Conservation (phyloP, 1,139 yeast genomes). For the Ogataea hybrid region DNA sequence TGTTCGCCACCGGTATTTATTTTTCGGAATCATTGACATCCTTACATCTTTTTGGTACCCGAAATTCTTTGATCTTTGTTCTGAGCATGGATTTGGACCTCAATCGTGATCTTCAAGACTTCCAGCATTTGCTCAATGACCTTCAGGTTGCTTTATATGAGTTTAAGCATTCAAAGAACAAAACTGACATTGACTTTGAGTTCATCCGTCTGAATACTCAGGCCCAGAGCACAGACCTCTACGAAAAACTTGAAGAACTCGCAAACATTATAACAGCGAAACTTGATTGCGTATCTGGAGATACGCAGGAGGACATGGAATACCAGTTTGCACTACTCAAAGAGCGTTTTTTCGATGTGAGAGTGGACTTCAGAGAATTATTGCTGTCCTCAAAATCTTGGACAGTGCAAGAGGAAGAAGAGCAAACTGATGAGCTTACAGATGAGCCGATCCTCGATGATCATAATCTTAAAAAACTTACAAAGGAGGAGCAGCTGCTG, state of each 20-base stretch:
- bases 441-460: conserved; percentile 21
- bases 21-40: neutral
- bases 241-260: conserved; percentile 15
- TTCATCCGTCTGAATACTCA: conserved; percentile 13
- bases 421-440: conserved; percentile 6
- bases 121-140: conserved; percentile 5
- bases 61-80: neutral
- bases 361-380: conserved; percentile 26
- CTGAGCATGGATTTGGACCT: conserved; percentile 2
- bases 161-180: conserved; percentile 7
- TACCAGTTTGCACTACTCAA: conserved; percentile 16
- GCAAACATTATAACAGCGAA: conserved; percentile 4
- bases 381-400: conserved; percentile 24
- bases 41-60: conserved; percentile 4
- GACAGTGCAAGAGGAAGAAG: conserved; percentile 15
- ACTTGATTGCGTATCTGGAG: conserved; percentile 5
- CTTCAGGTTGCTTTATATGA: conserved; percentile 10
- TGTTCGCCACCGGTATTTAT: conserved; percentile 8
- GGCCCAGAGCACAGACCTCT: conserved; percentile 14
- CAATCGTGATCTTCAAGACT: neutral
- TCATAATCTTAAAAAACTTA: conserved; percentile 21
- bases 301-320: neutral
- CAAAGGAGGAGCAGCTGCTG: conserved; percentile 27
- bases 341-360: conserved; percentile 26
- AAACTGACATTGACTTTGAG: conserved; percentile 11